These are phyloP conservation scores for Trichoderma erinaceum DNA, from an alignment of 495 filamentous ascomycete species.

Conservation along the genomic window DNA sequence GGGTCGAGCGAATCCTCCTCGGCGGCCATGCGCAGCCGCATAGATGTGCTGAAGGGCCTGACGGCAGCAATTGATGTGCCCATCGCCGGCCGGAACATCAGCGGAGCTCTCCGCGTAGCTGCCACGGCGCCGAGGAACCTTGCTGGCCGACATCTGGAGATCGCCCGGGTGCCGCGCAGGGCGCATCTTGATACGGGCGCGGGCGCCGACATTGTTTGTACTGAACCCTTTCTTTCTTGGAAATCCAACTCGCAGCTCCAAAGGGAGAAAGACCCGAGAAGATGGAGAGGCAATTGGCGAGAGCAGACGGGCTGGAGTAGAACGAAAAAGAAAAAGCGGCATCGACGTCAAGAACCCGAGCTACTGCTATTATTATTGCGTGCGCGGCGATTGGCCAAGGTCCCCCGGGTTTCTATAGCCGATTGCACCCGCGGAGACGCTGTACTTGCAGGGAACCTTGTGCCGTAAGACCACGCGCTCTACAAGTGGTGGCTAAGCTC, in stretches of 20 bases:
- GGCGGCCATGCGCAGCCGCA: conserved; percentile 46
- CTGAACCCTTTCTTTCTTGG: too few species aligned
- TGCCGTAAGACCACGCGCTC: not conserved
- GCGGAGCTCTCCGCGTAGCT: not conserved
- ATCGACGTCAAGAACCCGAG: not conserved
- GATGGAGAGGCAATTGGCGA: conserved; percentile 1
- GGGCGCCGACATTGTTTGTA: conserved; percentile 5
- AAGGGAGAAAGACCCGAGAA: not conserved
- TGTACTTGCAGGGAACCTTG: conserved; percentile 5
- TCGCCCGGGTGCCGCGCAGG: conserved; percentile 13
- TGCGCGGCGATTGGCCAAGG: conserved; percentile 8
- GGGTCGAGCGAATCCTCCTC: conserved; percentile 65
- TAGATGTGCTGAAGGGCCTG: conserved; percentile 28
- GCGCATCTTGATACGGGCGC: conserved; percentile 14
- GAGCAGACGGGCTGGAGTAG: not conserved
- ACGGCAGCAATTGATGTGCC: conserved; percentile 17
- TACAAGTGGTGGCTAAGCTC: not conserved
- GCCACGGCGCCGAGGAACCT: conserved; percentile 1
- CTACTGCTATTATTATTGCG: not conserved
- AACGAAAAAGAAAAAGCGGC: conserved; percentile 6
- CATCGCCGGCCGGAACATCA: conserved; percentile 19
- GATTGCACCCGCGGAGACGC: not conserved
- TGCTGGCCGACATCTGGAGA: conserved; percentile 4
- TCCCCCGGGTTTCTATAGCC: conserved; percentile 6
- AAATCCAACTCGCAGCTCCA: not conserved